Evolutionary conservation across 164 flowering plant species (phyloP), one percentile per base, ranked within the genome.

Genomic region (Tinospora cordifolia): DNA sequence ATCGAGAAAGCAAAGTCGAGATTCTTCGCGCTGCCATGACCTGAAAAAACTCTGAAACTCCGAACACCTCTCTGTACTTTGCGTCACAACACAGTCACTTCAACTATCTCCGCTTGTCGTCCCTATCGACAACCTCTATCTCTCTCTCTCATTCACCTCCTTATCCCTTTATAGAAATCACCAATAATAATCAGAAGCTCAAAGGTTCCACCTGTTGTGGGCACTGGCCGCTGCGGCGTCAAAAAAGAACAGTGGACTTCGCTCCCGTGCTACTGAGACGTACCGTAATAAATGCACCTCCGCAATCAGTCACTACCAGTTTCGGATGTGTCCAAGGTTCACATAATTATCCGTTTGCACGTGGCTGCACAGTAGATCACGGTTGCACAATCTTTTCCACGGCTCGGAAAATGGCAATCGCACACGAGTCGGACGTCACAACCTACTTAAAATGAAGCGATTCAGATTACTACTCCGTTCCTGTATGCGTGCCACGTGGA

Each of bases 11-110:
- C 9, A 79, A 46, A 25, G 80, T 73, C 6, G 82, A 75, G 69
- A 82, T 62, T 44, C 77, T 77, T 15, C 75, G 46, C 54, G 82
- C 64, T 7, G 79, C 82, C 80, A 75, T 77, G 49, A 54, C 72
- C 40, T 15, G 38, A 30, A 60, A 54, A 54, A 2, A 30, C 36
- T 30, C 36, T 30, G 36, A 30, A 30, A 30, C 4, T 17, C n/a
- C 10, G 8, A 54, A 8, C n/a, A n/a, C n/a, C 60, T 54, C 22
- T 54, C 60, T 54, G 24, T 30, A 30, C 36, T 2, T 30, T 4
- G 36, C 36, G 36, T 30, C 36, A 30, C 36, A 30, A 54, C 54
- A 2, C 14, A 47, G 14, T 3, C 54, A 47, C n/a, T 14, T 13
- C 19, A 14, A 47, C 17, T 47, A n/a, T n/a, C n/a, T n/a, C n/a